Base-by-base conservation (phyloP, 2,329 filamentous ascomycete species). In the Camillea tinctor region DNA sequence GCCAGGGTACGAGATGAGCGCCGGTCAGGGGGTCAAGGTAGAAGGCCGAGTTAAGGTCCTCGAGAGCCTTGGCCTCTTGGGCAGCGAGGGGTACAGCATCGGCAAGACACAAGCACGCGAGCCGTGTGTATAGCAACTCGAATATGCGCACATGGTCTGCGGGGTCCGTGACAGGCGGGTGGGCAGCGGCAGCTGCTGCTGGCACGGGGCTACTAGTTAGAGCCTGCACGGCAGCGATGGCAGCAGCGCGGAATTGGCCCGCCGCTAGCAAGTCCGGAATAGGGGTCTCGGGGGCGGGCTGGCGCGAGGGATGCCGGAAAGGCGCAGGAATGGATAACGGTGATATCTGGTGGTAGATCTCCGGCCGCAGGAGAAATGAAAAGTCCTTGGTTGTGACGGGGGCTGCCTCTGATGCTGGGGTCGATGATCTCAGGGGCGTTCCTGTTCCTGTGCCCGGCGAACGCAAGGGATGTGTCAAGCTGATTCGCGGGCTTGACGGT, bases 271-370 rank as follows among this genome's bases (percentile, higher is more conserved):
- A 85, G 1, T 83, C 81, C 19, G 86, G 78, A 26, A 97, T 83
- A 0, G 90, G 80, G 0, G 89, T 86, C 24, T 85, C 82, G 0
- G 86, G 77, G 1, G 80, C 73, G 1, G 91, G 88, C 64, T 88
- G 85, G 62, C 88, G 81, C 20, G 86, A 75, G 0, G 91, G 84
- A 64, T 85, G 84, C 62, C 91, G 86, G 73, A 97, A 94, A 2
- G 92, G 77, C 0, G 79, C 70, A 0, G 87, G 85, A 13, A 88
- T 75, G 63, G 82, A 80, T 51, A 86, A 81, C 17, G 83, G 84
- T 0, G 89, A 88, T 22, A 97, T 80, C 1, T 89, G 87, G 72
- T 97, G 93, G 78, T 94, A 97, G 58, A 93, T 89, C 64, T 92
- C 86, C 2, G 91, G 88, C 20, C 88, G 86, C 11, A 95, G 84